Base-by-base conservation (phyloP, 2,329 filamentous ascomycete genomes). In the Colletotrichum sojae region DNA sequence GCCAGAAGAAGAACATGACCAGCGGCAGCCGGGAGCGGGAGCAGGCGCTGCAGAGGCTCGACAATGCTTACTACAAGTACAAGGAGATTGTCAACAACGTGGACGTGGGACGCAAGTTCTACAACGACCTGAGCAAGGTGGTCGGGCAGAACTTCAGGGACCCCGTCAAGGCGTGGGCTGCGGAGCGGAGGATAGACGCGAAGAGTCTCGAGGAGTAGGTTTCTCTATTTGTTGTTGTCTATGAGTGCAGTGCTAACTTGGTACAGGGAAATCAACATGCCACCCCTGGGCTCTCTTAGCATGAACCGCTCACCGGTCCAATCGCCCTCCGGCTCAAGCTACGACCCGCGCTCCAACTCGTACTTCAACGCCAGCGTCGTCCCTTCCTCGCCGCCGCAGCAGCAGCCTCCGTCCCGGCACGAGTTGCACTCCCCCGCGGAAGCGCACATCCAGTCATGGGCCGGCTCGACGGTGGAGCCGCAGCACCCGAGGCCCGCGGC, bases 71-170 rank as follows among this genome's bases (percentile, higher is more conserved):
- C 78, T 90, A 94, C 80, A 97, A 95, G 81, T 98, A 98, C 84
- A 97, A 97, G 81, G 95, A 99, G 78, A 94, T 98, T 65, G 90
- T 97, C 66, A 93, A 89, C 72, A 97, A 98, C 76, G 86, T 98
- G 3, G 95, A 98, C 73, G 93, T 92, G 0, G 96, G 94, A 0
- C 87, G 95, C 61, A 98, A 96, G 78, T 99, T 99, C 78, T 99
- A 98, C 83, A 99, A 99, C 74, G 95, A 98, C 76, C 86, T 99
- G 5, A 93, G 92, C 54, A 93, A 92, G 80, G 94, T 98, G 71
- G 93, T 97, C 1, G 91, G 90, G 0, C 83, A 83, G 45, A 86
- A 91, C 10, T 98, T 98, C 78, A 87, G 94, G 18, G 95, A 98
- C 73, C 79, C 85, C 64, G 92, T 93, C 43, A 91, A 90, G 73